Evolutionary conservation across 768 basidiomycete genomes (phyloP).

Genomic region (Suillus occidentalis): DNA sequence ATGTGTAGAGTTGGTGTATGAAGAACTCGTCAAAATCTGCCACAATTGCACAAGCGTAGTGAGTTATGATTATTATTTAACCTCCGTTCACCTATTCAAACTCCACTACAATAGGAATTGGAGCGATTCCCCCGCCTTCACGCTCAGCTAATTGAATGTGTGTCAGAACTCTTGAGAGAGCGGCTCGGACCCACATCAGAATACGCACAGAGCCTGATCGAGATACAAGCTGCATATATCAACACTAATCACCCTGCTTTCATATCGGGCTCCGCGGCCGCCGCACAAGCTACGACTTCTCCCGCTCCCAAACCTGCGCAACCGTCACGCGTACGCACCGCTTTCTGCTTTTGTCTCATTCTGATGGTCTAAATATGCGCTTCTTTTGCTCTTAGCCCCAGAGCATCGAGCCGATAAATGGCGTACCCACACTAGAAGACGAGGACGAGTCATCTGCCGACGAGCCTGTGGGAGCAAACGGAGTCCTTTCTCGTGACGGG

Average conservation of each 20-base stretch:
- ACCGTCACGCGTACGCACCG: slow-evolving; percentile 52
- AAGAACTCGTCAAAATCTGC: slow-evolving; percentile 98
- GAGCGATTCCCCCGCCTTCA: slow-evolving; percentile 94
- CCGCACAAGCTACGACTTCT: slow-evolving; percentile 48
- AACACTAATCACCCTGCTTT: slow-evolving; percentile 99
- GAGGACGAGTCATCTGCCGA: slow-evolving; percentile 67
- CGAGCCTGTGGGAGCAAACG: slow-evolving; percentile 53
- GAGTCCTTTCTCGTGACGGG: slow-evolving; percentile 49
- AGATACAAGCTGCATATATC: slow-evolving; percentile 98
- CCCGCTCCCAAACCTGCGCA: slow-evolving; percentile 43
- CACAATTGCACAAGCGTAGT: slow-evolving; percentile 95
- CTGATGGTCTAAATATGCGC: slow-evolving; percentile 16
- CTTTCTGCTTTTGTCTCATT: slow-evolving; percentile 10
- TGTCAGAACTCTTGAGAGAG: slow-evolving; percentile 95
- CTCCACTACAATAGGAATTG: slow-evolving; percentile 61
- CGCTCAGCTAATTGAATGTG: slow-evolving; percentile 91
- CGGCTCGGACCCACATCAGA: slow-evolving; percentile 94
- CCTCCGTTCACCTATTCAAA: neutral
- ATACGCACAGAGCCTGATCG: slow-evolving; percentile 94
- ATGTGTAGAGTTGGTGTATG: slow-evolving; percentile 97
- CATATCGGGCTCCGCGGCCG: slow-evolving; percentile 72
- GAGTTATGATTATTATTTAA: slow-evolving; percentile 27
- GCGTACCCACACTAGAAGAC: slow-evolving; percentile 49
- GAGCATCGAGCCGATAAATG: slow-evolving; percentile 63
- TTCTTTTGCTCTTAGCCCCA: slow-evolving; percentile 47